Evolutionary conservation across 768 basidiomycete genomes (phyloP), one percentile per base, ranked within the genome.

Genomic region (Mycena pura): DNA sequence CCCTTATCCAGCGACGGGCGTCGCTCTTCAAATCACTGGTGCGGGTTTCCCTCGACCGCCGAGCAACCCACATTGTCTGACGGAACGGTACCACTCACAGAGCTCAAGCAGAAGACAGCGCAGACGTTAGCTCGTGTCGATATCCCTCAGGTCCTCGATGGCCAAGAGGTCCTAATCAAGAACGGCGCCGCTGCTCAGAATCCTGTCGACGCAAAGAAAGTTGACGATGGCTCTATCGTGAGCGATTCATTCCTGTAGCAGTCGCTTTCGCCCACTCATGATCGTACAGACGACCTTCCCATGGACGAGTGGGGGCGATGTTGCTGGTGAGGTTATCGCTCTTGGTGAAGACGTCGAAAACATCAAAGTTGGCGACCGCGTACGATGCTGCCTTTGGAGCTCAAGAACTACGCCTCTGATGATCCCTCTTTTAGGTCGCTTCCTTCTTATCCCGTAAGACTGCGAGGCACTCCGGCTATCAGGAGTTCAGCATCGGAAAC

Each of bases 401-500:
- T 54, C 29, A 44, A 54, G 27, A 54, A 54, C 52, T 44, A 44
- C 29, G 52, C 52, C 52, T 54, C 40, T 54, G 29, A 54, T 54
- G 52, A 54, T 54, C 40, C 52, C 52, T 54, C 28, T 54, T 32
- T 41, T 25, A 54, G 52, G 52, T 54, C 40, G 52, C 52, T 41
- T 54, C 52, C 40, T 54, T 54, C 40, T 44, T 54, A 41, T 54
- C 52, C 40, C 52, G 52, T 54, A 54, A 54, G 52, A 54, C 52
- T 54, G 40, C 52, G 39, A 54, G 52, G 29, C 52, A 54, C 52
- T 43, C 52, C 29, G 52, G 52, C 41, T 54, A 54, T 54, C 52
- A 54, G 52, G 52, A 54, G 29, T 54, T 54, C 52, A 54, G 41
- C 52, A 54, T 54, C 52, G 40, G 52, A 54, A 54, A 54, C 52